Conservation (phyloP, 352 stramenopile genomes). For the Phytophthora cactorum region DNA sequence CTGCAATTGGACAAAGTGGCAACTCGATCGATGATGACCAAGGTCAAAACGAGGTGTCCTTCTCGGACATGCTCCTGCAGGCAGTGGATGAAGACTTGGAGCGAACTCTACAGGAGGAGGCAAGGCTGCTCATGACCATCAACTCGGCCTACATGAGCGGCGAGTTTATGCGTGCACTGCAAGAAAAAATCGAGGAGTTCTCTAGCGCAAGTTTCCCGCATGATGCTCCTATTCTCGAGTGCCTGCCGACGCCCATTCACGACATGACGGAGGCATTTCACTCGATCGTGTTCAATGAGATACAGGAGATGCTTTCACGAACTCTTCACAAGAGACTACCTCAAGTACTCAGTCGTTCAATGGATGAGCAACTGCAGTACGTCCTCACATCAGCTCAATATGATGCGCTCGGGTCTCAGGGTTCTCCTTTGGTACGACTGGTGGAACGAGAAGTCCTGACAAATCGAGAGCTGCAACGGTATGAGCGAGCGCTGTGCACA, state of each 20-base stretch:
- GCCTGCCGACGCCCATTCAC: slow-evolving; percentile 70
- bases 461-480: slow-evolving; percentile 68
- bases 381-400: slow-evolving; percentile 72
- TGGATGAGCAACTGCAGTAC: slow-evolving; percentile 67
- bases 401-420: slow-evolving; percentile 61
- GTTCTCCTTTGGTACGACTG: slow-evolving; percentile 69
- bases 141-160: slow-evolving; percentile 85
- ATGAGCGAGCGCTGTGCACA: slow-evolving; percentile 59
- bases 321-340: slow-evolving; percentile 55
- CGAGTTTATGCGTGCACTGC: slow-evolving; percentile 69
- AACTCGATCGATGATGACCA: slow-evolving; percentile 23
- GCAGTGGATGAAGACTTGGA: slow-evolving; percentile 83
- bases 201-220: slow-evolving; percentile 52
- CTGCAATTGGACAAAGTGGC: slow-evolving; percentile 1
- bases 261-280: slow-evolving; percentile 77
- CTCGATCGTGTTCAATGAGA: slow-evolving; percentile 76
- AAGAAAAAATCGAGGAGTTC: slow-evolving; percentile 66
- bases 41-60: slow-evolving; percentile 52
- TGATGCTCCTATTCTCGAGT: slow-evolving; percentile 70
- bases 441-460: slow-evolving; percentile 75
- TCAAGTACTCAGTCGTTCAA: slow-evolving; percentile 48
- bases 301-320: slow-evolving; percentile 63
- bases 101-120: slow-evolving; percentile 64
- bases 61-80: slow-evolving; percentile 81
- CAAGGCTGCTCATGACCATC: slow-evolving; percentile 89